Conservation (phyloP, 768 basidiomycete species). For the Fomitopsis pulvina region DNA sequence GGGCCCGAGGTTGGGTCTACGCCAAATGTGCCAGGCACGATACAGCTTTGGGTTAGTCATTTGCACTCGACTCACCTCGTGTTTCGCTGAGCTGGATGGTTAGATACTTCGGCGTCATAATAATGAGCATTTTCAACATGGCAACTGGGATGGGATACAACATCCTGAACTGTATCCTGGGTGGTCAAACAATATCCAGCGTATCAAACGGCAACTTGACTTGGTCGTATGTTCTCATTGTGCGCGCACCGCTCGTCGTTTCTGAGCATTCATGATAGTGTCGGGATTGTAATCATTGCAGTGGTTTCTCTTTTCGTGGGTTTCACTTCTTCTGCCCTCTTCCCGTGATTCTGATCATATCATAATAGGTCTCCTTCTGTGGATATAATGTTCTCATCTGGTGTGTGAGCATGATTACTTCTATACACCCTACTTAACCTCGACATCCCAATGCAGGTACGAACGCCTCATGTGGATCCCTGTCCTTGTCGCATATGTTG, state of each 20-base stretch:
- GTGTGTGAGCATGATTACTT: slow-evolving; percentile 32
- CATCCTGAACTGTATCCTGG: slow-evolving; percentile 53
- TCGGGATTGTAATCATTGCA: slow-evolving; percentile 78
- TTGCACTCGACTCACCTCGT: slow-evolving; percentile 30
- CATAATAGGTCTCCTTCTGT: slow-evolving; percentile 51
- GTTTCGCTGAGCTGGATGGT: not conserved
- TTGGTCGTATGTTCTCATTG: slow-evolving; percentile 35
- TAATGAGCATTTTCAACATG: slow-evolving; percentile 41
- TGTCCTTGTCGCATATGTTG: slow-evolving; percentile 62
- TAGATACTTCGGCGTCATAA: slow-evolving; percentile 51
- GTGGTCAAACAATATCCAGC: slow-evolving; percentile 53
- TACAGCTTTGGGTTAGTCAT: slow-evolving; percentile 47
- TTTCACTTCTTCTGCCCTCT: slow-evolving; percentile 8
- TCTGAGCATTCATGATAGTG: slow-evolving; percentile 29
- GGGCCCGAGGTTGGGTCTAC: slow-evolving; percentile 72
- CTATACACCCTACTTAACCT: not conserved
- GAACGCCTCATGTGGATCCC: slow-evolving; percentile 76
- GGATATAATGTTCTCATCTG: slow-evolving; percentile 58
- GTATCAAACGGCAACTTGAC: slow-evolving; percentile 40
- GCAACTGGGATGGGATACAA: slow-evolving; percentile 50
- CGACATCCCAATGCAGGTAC: slow-evolving; percentile 42
- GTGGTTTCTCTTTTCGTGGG: slow-evolving; percentile 55
- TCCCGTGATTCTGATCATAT: not conserved
- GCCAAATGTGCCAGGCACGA: slow-evolving; percentile 75
- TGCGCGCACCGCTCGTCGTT: not conserved